These are phyloP conservation scores for Filosporella fistucella DNA, from an alignment of 495 filamentous ascomycete species.

Conservation along the genomic window DNA sequence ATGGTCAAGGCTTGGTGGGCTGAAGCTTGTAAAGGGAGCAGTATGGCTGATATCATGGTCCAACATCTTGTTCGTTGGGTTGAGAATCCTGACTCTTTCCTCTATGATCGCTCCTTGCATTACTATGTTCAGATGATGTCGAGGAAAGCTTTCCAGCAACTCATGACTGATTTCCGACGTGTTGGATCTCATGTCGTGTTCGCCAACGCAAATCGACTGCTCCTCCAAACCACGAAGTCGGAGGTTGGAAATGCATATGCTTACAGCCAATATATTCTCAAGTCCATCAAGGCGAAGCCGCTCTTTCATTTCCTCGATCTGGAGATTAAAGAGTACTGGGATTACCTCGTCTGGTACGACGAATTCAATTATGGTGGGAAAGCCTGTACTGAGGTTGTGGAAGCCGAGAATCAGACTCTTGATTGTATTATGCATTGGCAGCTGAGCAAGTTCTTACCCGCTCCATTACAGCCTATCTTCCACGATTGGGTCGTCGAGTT, in stretches of 20 bases:
- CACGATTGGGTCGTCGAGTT: slow-evolving; percentile 92
- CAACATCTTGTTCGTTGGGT: slow-evolving; percentile 98
- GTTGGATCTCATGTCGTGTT: slow-evolving; percentile 94
- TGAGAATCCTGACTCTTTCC: slow-evolving; percentile 81
- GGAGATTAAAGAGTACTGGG: slow-evolving; percentile 99
- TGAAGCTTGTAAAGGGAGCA: slow-evolving; percentile 84
- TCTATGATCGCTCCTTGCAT: slow-evolving; percentile 93
- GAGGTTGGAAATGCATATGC: slow-evolving; percentile 97
- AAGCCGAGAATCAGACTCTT: slow-evolving; percentile 76
- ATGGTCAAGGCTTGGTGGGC: slow-evolving; percentile 99
- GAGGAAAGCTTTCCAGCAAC: slow-evolving; percentile 88
- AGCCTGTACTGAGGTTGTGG: slow-evolving; percentile 77
- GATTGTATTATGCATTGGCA: slow-evolving; percentile 99
- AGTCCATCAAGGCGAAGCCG: slow-evolving; percentile 91
- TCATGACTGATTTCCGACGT: slow-evolving; percentile 94
- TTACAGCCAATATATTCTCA: slow-evolving; percentile 94
- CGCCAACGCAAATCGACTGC: slow-evolving; percentile 79
- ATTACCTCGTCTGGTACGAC: slow-evolving; percentile 99
- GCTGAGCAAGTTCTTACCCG: slow-evolving; percentile 80
- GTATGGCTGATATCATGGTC: slow-evolving; percentile 97
- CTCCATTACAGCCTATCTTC: slow-evolving; percentile 77
- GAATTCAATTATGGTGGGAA: slow-evolving; percentile 98
- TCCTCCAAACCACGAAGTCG: slow-evolving; percentile 93
- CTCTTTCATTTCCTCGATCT: slow-evolving; percentile 97
- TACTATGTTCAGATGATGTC: slow-evolving; percentile 99